phyloP scores from a whole-genome alignment of 2,329 filamentous ascomycete species.

The Emydomyces testavorans region DNA sequence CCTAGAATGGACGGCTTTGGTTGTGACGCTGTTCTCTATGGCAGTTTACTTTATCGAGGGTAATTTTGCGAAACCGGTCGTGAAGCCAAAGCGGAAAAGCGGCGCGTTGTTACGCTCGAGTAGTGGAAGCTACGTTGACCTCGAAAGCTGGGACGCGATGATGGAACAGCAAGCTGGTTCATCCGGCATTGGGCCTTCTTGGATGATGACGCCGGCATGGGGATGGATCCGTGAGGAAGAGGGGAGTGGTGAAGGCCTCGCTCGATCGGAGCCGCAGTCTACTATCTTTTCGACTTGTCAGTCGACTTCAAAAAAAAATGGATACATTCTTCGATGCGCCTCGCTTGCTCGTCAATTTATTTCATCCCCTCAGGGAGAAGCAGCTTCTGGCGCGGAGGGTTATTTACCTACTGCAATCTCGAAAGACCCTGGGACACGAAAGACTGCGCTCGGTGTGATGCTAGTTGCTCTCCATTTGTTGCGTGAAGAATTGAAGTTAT shows the following conservation, averaged over 20 bases:
- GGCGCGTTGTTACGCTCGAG: constrained; percentile 39
- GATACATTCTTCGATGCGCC: constrained; percentile 40
- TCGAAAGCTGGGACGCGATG: constrained; percentile 41
- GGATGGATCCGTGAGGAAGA: constrained; percentile 54
- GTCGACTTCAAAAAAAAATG: constrained; percentile 29
- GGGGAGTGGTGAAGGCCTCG: constrained; percentile 16
- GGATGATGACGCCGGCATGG: constrained; percentile 54
- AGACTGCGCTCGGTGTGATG: constrained; percentile 56
- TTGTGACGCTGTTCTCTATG: constrained; percentile 52
- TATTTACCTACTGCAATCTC: constrained; percentile 53
- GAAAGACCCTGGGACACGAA: constrained; percentile 45
- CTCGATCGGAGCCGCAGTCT: background rate
- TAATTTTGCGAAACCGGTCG: constrained; percentile 25
- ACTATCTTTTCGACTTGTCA: constrained; percentile 15
- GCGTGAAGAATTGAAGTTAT: constrained; percentile 80
- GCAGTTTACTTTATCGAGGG: constrained; percentile 48
- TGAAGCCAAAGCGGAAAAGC: constrained; percentile 32
- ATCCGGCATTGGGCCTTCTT: constrained; percentile 31
- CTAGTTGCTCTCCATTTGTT: constrained; percentile 69
- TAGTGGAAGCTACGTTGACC: constrained; percentile 37
- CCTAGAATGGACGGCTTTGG: constrained; percentile 58
- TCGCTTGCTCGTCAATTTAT: constrained; percentile 55
- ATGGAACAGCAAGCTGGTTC: constrained; percentile 36
- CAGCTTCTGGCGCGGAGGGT: constrained; percentile 44
- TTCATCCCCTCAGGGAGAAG: constrained; percentile 46